phyloP scores from a whole-genome alignment of 78 protist genomes.

The slime mould (Dictyostelium discoideum) region dicty_2.7 NC_007091.3:3475501-3476000 shows the following conservation, averaged over 20 bases:
- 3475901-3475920: neutral
- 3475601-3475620: conserved; percentile 68
- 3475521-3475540: conserved; percentile 53
- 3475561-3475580: conserved; percentile 57
- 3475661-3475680: conserved; percentile 22
- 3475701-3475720: conserved; percentile 54
- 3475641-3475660: neutral
- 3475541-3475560: conserved; percentile 37
- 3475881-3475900: conserved; percentile 13
- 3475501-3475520: conserved; percentile 29
- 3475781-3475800: neutral
- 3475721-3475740: conserved; percentile 34
- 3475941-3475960: conserved; percentile 32
- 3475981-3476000: conserved; percentile 30
- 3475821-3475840: neutral
- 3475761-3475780: neutral
- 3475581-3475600: conserved; percentile 53
- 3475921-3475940: conserved; percentile 13
- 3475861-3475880: no score
- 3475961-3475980: conserved; percentile 34
- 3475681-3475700: conserved; percentile 39
- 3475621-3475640: conserved; percentile 36
- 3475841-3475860: neutral
- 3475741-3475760: neutral
- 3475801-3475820: neutral